phyloP scores from a whole-genome alignment of 495 filamentous ascomycete species.

The Staphylotrichum tortipilum region DNA sequence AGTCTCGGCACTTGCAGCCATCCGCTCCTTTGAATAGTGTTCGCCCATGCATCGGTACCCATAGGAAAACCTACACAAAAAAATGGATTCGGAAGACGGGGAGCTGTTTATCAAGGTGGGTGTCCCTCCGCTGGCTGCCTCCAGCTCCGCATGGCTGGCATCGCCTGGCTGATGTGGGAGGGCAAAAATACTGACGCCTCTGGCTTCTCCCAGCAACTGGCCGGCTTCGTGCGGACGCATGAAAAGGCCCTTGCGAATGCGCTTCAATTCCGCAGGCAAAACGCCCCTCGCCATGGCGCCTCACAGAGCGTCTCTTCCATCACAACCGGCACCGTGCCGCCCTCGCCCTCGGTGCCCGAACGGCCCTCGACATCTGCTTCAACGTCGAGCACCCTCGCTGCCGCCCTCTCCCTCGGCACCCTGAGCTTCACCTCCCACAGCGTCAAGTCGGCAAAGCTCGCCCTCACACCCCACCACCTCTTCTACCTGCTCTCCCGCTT shows the following conservation, averaged over 20 bases:
- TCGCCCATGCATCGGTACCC: constrained; percentile 34
- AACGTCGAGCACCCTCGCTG: constrained; percentile 65
- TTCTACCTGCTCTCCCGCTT: constrained; percentile 93
- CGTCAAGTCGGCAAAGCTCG: constrained; percentile 82
- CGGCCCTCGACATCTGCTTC: constrained; percentile 51
- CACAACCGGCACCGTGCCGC: constrained; percentile 39
- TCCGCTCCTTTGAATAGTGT: constrained; percentile 17
- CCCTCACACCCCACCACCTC: constrained; percentile 92
- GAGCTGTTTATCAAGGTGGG: constrained; percentile 79
- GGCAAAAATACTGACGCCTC: constrained; percentile 13
- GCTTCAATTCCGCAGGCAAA: constrained; percentile 69
- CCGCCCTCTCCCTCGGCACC: constrained; percentile 76
- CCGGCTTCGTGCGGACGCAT: constrained; percentile 90
- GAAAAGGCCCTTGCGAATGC: constrained; percentile 97
- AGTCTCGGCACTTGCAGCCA: constrained; percentile 2
- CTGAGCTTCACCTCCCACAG: constrained; percentile 75
- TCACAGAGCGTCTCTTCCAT: constrained; percentile 46
- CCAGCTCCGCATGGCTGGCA: too few relatives aligned
- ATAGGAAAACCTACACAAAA: neutral
- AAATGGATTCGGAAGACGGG: constrained; percentile 79
- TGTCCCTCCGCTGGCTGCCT: too few relatives aligned
- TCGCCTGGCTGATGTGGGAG: too few relatives aligned
- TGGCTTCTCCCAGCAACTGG: constrained; percentile 59
- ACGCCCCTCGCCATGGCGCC: constrained; percentile 51
- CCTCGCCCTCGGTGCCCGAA: constrained; percentile 40